Base-by-base conservation (phyloP, 768 basidiomycete species). In the Cantharellus anzutake region DNA sequence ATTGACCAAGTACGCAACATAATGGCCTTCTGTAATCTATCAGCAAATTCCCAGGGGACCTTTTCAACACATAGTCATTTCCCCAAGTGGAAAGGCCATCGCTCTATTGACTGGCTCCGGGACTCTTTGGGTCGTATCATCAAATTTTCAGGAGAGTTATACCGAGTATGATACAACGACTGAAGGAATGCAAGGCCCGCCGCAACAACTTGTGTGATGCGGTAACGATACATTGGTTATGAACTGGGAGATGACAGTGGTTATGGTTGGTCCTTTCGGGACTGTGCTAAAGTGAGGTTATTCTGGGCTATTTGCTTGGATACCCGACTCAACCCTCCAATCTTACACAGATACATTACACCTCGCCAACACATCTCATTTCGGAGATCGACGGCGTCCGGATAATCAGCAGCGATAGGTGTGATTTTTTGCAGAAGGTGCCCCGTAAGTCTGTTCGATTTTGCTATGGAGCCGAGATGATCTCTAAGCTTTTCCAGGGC, bases 171-270 rank as follows among this genome's bases (percentile, higher is more conserved):
- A 91, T 60, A 85, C 86, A 2, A 74, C 69, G 4, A 74, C 72
- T 37, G 62, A 67, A 51, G 76, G 60, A 42, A 57, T 66, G 4
- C 60, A 58, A 5, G 67, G 64, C 3, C 78, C 39, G 66, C 72
- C 61, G 2, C 74, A 75, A 41, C 83, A 84, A 64, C 82, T 91
- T 0, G 86, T 85, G 66, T 99, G 96, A 96, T 97, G 92, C 68
- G 93, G 93, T 1, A 90, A 91, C 67, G 93, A 99, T 70, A 90
- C 92, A 0, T 84, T 98, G 51, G 74, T 91, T 2, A 76, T 96
- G 16, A 83, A 83, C 20, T 97, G 91, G 89, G 79, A 81, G 50
- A 72, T 77, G 20, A 71, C 83, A 39, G 85, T 82, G 0, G 73
- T 91, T 2, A 74, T 99, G 39, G 88, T 96, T n/a, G 92, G 94